Percentiles rank a stretch among this genome's conserved stretches.
Conservation (phyloP, 1,284 basidiomycete genomes). For the Marasmius sp. region DNA sequence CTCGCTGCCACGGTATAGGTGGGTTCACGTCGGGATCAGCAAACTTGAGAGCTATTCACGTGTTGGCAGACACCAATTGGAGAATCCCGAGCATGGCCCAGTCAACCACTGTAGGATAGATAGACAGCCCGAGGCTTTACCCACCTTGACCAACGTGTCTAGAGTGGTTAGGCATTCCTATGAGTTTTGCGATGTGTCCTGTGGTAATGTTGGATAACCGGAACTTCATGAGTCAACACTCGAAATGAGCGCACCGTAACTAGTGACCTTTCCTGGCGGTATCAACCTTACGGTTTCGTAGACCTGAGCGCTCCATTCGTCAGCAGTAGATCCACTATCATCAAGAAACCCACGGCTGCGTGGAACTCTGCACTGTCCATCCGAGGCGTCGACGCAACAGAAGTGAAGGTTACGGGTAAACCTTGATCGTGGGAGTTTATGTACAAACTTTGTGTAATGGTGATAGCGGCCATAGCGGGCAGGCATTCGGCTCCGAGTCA, state of each 20-base stretch:
- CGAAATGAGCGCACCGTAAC: constrained; percentile 43
- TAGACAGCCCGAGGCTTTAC: constrained; percentile 10
- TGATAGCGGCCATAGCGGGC: no score
- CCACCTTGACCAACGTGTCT: constrained; percentile 85
- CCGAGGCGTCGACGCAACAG: neutral
- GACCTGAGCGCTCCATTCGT: constrained; percentile 42
- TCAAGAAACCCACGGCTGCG: constrained; percentile 44
- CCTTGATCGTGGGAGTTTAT: no score
- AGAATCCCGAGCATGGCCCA: neutral
- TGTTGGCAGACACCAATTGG: neutral
- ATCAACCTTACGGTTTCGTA: constrained; percentile 68
- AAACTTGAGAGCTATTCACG: constrained; percentile 61
- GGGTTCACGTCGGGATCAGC: constrained; percentile 56
- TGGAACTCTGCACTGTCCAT: constrained; percentile 70
- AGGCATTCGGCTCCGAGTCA: no score
- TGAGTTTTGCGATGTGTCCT: constrained; percentile 83
- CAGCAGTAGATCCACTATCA: neutral
- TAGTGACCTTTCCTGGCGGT: constrained; percentile 63
- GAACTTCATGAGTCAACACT: neutral
- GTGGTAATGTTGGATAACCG: neutral
- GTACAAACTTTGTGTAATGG: no score
- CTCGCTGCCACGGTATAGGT: constrained; percentile 73
- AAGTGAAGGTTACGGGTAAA: no score
- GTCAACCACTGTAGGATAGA: constrained; percentile 8
- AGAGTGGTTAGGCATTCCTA: constrained; percentile 81